Base-by-base conservation (phyloP, 495 filamentous ascomycete species). In the Cercophora newfieldiana region DNA sequence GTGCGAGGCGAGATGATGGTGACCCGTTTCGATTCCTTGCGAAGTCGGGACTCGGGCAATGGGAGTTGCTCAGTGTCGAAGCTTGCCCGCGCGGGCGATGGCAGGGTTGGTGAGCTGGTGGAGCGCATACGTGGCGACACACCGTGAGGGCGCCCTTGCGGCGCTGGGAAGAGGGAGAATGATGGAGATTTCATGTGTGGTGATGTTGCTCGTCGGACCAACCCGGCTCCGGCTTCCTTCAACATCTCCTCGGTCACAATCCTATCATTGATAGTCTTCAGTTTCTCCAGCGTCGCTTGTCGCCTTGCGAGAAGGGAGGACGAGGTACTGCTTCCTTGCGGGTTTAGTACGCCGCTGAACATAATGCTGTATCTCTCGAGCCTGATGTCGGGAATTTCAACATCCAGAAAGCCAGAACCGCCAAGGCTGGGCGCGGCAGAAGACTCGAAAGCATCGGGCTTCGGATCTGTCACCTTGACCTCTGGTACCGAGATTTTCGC, bases 341-440 rank as follows among this genome's bases (percentile, higher is more conserved):
- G 81, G 75, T 71, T 80, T 57, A 97, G 81, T 8, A 97, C 83
- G 50, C 85, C 88, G 54, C 89, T 86, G 76, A 98, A 98, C 94
- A 98, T 97, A 58, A 98, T 86, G 65, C 92, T 96, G 68, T 97
- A 98, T 24, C 94, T 82, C 72, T 97, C 94, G 82, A 98, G 82
- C 59, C 92, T 81, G 48, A 91, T 83, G 33, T 84, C 81, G 0
- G 94, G 94, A 44, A 98, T 96, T 33, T 95, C 87, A 7, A 97
- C 85, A 62, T 92, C 83, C 33, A 98, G 78, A 16, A 71, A 29
- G 26, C 67, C 63, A 61, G 67, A 31, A 51, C 70, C 28, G 56
- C 67, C 19, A 49, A 60, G 21, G 44, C 60, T 18, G 58, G 59
- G 1, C 56, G 60, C n/a, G 55, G 70, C 31, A 60, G 63, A n/a